Evolutionary conservation across 192 early-diverging fungal genomes (phyloP), one percentile per base, ranked within the genome.

Genomic region (Backusella psychrophila): DNA sequence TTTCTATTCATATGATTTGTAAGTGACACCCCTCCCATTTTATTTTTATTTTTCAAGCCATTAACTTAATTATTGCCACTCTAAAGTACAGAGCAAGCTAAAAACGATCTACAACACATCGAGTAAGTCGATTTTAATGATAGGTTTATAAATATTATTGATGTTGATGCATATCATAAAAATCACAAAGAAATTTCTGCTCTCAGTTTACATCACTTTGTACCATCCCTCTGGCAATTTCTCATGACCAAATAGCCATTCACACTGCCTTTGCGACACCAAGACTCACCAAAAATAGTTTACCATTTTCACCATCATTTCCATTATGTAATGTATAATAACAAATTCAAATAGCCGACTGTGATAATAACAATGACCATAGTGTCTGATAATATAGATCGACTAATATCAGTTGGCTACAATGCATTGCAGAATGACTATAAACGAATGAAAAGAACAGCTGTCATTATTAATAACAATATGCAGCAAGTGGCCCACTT

Each of bases 1-100:
- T 38, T 78, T 78, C 56, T 78, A 71, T 29, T 63, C 66, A 52
- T 36, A 59, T 41, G 77, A 78, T 67, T 78, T 78, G 77, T 78
- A 78, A 46, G 71, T 67, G 11, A 19, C 38, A 14, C 33, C 14
- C 39, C 5, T 35, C 46, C n/a, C 56, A 6, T 34, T 23, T 21
- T 23, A 11, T 21, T 35, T 33, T 53, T 23, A 23, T 21, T 35
- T 33, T 53, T 49, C 19, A 34, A 7, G 31, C 15, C 36, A 67
- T 44, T 66, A 23, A 66, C 8, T 23, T 7, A 7, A 63, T 70
- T 6, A 19, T 34, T 49, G 23, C 36, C 19, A 59, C 31, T 68
- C 21, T 41, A 49, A 71, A 39, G 26, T 34, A 67, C 42, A 56
- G 15, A 63, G 6, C 66, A 77, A 42, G 21, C 66, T 46, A 63